Conservation (phyloP, 208 protist species). For the Wallacemonas sp. region DNA sequence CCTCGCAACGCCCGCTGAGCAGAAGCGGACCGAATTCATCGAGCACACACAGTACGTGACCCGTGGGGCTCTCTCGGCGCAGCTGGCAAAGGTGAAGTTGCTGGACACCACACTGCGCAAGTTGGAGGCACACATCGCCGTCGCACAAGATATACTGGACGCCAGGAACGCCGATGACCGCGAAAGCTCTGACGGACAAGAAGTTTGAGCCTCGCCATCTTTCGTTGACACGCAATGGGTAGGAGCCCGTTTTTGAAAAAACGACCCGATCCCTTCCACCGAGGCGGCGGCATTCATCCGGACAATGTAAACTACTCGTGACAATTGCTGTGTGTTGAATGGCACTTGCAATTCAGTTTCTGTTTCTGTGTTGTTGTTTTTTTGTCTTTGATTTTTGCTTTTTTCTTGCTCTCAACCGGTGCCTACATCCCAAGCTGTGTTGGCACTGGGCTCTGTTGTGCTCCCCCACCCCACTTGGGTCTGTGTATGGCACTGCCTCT, state of each 20-base stretch:
- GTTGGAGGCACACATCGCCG: slow-evolving; percentile 17
- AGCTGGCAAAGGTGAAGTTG: slow-evolving; percentile 14
- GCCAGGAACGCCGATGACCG: slow-evolving; percentile 12
- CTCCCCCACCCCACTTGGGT: too few relatives aligned
- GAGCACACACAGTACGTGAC: not conserved
- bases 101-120: slow-evolving; percentile 17
- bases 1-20: slow-evolving; percentile 9
- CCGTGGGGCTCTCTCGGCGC: not conserved
- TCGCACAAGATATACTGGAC: slow-evolving; percentile 4
- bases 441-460: too few relatives aligned
- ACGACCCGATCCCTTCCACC: too few relatives aligned
- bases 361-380: slow-evolving; percentile 1
- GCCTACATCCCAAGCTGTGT: too few relatives aligned
- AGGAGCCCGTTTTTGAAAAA: too few relatives aligned
- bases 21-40: slow-evolving; percentile 9
- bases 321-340: too few relatives aligned
- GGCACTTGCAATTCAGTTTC: too few relatives aligned
- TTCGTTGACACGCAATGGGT: too few relatives aligned
- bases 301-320: too few relatives aligned
- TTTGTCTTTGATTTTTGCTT: not conserved
- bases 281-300: too few relatives aligned
- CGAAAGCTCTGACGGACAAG: slow-evolving; percentile 17
- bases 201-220: too few relatives aligned
- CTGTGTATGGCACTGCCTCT: too few relatives aligned
- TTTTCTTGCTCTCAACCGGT: slow-evolving; percentile 3